Evolutionary conservation across 768 basidiomycete species (phyloP), one percentile per base, ranked within the genome.

Genomic region (Boletellus ananiceps): DNA sequence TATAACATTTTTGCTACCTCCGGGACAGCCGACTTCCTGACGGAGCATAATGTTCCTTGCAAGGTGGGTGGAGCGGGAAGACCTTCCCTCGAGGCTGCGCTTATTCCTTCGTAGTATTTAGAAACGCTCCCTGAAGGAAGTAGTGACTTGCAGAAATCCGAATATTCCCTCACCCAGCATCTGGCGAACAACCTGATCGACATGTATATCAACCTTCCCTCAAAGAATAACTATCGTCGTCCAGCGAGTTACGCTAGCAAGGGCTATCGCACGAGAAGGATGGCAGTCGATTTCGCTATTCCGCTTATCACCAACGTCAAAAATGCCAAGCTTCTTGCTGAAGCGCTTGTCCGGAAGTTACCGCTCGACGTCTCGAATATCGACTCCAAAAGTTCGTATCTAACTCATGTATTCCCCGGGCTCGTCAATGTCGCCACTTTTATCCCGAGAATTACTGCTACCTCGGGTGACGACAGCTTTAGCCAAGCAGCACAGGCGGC

Each of bases 131-230:
- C 80, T 4, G 90, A 88, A 47, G 81, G 78, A 49, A 84, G 82
- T 62, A 72, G 74, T 34, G 83, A 83, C 67, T 71, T 84, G 55
- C 90, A 94, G 68, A 99, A 99, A 69, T 90, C 92, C 3, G 96
- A 98, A 66, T 99, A 97, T 68, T 98, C 96, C 0, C 75, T 99
- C 50, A 93, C 91, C 4, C 93, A 96, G 67, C 96, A 99, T 73
- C 74, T 99, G 53, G 91, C 90, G 31, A 95, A 95, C 70, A 93
- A 94, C 69, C 74, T 96, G 59, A 99, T 99, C 65, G 96, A 99
- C 71, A 89, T 98, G 83, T 99, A 97, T 69, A 95, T 99, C 82
- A 99, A 99, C 69, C 74, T 99, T 58, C 96, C 96, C 2, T 97
- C 95, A 35, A 96, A 93, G 74, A 98, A 99, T 69, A 81, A 93